Evolutionary conservation across 225 moss, liverwort and hornwort species (phyloP).

Genomic region (Thuidium tamariscinum): DNA sequence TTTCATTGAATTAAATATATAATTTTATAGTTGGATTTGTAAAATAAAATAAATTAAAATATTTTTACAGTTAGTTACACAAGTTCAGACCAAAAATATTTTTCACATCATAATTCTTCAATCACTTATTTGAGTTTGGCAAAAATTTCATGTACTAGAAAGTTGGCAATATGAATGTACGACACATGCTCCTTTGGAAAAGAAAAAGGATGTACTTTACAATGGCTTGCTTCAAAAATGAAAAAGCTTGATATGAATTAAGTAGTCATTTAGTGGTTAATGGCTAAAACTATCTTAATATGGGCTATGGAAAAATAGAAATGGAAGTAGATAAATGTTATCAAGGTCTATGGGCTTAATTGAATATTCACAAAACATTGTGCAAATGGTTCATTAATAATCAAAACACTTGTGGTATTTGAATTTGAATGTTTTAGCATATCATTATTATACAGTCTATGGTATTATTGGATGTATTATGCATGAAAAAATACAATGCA

Average conservation of each 20-base stretch:
- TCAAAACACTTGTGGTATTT: background rate
- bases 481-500: rapidly evolving
- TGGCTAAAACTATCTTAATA: background rate
- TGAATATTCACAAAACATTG: background rate
- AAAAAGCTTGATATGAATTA: no score
- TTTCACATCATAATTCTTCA: background rate
- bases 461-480: background rate
- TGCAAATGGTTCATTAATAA: background rate
- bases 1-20: no score
- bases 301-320: background rate
- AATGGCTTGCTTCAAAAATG: rapidly evolving
- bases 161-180: no score
- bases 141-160: no score
- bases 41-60: no score
- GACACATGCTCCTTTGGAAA: no score
- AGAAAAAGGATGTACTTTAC: no score
- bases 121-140: no score
- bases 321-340: background rate
- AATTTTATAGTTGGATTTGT: no score
- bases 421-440: background rate
- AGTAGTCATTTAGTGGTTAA: background rate
- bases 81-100: background rate
- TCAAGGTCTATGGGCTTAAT: background rate
- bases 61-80: no score
- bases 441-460: background rate